Conservation (phyloP, 1,284 basidiomycete genomes). For the Ganoderma resinaceum region DNA sequence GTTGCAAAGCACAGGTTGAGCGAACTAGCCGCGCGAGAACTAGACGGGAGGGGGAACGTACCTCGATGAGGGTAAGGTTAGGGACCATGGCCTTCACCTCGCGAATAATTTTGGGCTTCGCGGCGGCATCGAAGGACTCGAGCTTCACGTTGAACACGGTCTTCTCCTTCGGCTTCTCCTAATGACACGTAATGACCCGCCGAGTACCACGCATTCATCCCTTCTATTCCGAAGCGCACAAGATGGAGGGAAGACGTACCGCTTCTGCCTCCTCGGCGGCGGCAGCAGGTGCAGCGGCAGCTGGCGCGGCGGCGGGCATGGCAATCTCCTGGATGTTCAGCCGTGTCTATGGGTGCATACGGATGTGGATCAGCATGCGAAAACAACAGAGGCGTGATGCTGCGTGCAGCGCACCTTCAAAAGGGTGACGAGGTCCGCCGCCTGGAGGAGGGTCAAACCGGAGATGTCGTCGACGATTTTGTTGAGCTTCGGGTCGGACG, state of each 20-base stretch:
- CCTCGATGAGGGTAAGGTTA: constrained; percentile 95
- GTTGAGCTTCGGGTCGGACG: constrained; percentile 76
- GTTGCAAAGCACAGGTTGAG: neutral
- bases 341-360: constrained; percentile 64
- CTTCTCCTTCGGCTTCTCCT: constrained; percentile 99
- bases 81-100: constrained; percentile 97
- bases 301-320: constrained; percentile 82
- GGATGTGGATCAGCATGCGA: neutral
- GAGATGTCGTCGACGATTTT: constrained; percentile 96
- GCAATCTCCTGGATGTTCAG: constrained; percentile 99
- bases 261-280: constrained; percentile 69
- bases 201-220: neutral
- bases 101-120: constrained; percentile 98
- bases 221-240: neutral
- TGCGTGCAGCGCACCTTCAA: constrained; percentile 76
- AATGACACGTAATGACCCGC: constrained; percentile 11
- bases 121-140: constrained; percentile 88
- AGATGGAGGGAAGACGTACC: constrained; percentile 48
- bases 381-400: neutral
- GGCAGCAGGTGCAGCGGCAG: constrained; percentile 61
- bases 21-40: neutral
- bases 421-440: constrained; percentile 92
- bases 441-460: constrained; percentile 89
- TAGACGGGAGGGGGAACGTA: constrained; percentile 52
- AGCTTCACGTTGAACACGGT: constrained; percentile 96